Evolutionary conservation across 768 basidiomycete genomes (phyloP).

Genomic region (Psilocybe sp.): DNA sequence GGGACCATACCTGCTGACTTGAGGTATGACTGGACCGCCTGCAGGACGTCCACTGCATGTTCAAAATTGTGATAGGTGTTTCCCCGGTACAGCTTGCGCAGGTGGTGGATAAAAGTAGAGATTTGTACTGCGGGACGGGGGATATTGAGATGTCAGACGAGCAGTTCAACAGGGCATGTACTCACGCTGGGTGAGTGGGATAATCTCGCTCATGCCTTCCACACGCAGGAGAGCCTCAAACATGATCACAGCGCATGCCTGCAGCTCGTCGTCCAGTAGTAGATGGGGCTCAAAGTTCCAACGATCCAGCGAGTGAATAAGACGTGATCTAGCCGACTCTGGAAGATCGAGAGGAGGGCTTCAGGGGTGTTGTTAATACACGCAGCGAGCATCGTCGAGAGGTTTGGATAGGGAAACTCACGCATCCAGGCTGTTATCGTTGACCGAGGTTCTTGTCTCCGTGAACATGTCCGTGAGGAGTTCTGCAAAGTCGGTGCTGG

Average conservation of each 20-base stretch:
- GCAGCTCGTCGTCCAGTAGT: slow-evolving; percentile 77
- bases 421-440: slow-evolving; percentile 45
- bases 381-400: not conserved
- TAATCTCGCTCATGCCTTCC: slow-evolving; percentile 63
- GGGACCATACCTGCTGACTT: slow-evolving; percentile 79
- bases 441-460: slow-evolving; percentile 73
- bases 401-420: slow-evolving; percentile 25
- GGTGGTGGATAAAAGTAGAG: slow-evolving; percentile 74
- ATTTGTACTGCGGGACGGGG: slow-evolving; percentile 57
- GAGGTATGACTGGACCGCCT: slow-evolving; percentile 87
- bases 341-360: slow-evolving; percentile 41
- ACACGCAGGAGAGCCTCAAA: slow-evolving; percentile 85
- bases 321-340: slow-evolving; percentile 48
- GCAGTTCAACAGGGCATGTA: slow-evolving; percentile 11
- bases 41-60: slow-evolving; percentile 94
- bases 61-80: slow-evolving; percentile 99
- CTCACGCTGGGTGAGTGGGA: slow-evolving; percentile 60
- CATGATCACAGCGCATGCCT: slow-evolving; percentile 77
- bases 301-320: slow-evolving; percentile 66
- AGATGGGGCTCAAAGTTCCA: slow-evolving; percentile 93
- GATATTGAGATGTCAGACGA: slow-evolving; percentile 14
- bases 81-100: slow-evolving; percentile 89
- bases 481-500: slow-evolving; percentile 71
- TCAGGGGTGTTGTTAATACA: not conserved
- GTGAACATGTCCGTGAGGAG: slow-evolving; percentile 81